Conservation (phyloP, 106 monocot species). For the Allium sativum region DNA sequence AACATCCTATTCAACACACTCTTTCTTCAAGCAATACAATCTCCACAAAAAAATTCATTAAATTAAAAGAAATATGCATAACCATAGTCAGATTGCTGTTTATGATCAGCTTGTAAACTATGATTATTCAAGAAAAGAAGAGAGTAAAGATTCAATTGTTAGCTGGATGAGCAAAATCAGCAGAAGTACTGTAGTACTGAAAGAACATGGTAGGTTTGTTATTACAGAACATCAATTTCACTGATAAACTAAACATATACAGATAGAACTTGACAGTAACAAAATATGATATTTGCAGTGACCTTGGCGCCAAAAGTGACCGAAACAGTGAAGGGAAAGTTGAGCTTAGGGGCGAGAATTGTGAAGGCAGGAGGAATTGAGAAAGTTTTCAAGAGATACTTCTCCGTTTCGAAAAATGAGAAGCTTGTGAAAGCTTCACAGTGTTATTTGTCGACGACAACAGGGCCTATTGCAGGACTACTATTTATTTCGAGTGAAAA, state of each 20-base stretch:
- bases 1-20: neutral
- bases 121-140: slow-evolving; percentile 12
- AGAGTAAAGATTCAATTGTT: slow-evolving; percentile 11
- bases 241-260: neutral
- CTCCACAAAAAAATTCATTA: neutral
- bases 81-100: neutral
- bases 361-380: slow-evolving; percentile 23
- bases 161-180: slow-evolving; percentile 21
- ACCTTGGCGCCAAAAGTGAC: slow-evolving; percentile 26
- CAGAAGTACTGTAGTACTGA: slow-evolving; percentile 18
- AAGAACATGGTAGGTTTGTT: slow-evolving; percentile 20
- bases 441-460: slow-evolving; percentile 38
- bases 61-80: neutral
- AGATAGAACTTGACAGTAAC: neutral
- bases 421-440: slow-evolving; percentile 27
- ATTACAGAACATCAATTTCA: neutral
- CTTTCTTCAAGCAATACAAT: neutral
- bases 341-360: slow-evolving; percentile 31
- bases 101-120: slow-evolving; percentile 2
- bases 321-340: slow-evolving; percentile 35
- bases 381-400: slow-evolving; percentile 23
- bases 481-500: slow-evolving; percentile 32
- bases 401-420: slow-evolving; percentile 20
- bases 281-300: slow-evolving; percentile 16
- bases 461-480: slow-evolving; percentile 31